Base-by-base conservation (phyloP, 352 stramenopile genomes). In the Phytopythium litorale region DNA sequence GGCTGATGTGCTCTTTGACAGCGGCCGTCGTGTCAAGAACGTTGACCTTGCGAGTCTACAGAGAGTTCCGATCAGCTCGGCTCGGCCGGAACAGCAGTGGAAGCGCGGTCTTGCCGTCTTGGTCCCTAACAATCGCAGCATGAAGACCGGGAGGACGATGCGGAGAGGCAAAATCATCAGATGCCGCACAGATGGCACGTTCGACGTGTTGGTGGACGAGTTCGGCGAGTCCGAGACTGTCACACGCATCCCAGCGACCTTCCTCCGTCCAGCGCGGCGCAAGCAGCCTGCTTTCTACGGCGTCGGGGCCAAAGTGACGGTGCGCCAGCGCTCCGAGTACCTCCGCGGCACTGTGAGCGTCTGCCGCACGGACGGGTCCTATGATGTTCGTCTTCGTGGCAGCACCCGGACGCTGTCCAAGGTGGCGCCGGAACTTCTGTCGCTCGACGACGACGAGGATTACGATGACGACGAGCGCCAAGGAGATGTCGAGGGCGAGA, bases 1-100 rank as follows among this genome's bases (percentile, higher is more conserved):
- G 7, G 80, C 73, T 0, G 81, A 91, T 32, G 71, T 91, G 0
- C 79, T 86, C 52, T 89, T 88, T 59, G 80, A 93, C 60, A 87
- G 56, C 13, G 81, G 84, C 9, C 66, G 69, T 9, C 76, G 67
- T 30, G 43, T 71, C 8, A 78, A 81, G 59, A 93, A 93, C 65
- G 70, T 93, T 23, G 78, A 79, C 19, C 56, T 93, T 25, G 68
- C 66, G 21, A 68, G 72, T 25, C 65, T 92, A 21, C 64, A 43
- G 42, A 56, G 61, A 18, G 50, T 59, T 1, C 38, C 38, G 4
- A 62, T 16, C 23, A n/a, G 28, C 21, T 12, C n/a, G 53, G 35
- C 32, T 21, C 45, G 21, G 0, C 54, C 54, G 25, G 21, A n/a
- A 3, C 49, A 65, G 43, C 55, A 62, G 0, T 68, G 66, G 13